Base-by-base conservation (phyloP, 495 filamentous ascomycete genomes). In the Aspergillus saccharolyticus region DNA sequence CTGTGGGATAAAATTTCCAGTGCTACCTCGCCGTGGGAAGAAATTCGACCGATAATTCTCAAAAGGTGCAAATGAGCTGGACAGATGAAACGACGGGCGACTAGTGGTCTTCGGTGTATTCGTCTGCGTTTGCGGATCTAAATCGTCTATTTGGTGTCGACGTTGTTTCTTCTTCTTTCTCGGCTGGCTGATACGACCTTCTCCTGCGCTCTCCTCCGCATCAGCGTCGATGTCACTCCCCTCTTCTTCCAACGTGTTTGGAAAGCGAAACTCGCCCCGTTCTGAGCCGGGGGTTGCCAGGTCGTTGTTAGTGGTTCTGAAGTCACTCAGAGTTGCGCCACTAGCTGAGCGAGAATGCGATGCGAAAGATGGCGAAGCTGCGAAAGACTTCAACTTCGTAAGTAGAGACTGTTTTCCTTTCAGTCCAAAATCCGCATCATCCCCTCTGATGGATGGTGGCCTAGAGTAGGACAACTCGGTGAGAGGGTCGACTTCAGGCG, bases 171-270 rank as follows among this genome's bases (percentile, higher is more conserved):
- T 83, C 66, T 77, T 76, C 77, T 71, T 78, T 64, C 62, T 75
- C 53, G 57, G 65, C 52, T 66, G 70, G 9, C 58, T 66, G 53
- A 61, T 71, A 4, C 65, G 63, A 44, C 76, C 67, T 33, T 80
- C 82, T 10, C 71, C 76, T 8, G 70, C 72, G 42, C 73, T 91
- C 63, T 89, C 85, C 64, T 90, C 88, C 10, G 85, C 88, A 70
- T 91, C 88, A 4, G 88, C 88, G 72, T 91, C 88, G 57, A 84
- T 86, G 63, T 86, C 85, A 54, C 84, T 87, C 1, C 78, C 81
- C 60, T 87, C 83, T 60, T 88, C 85, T 44, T 81, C 72, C 33
- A 82, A 66, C 3, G 80, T 78, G 43, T 82, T 76, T 20, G 82
- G 76, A 60, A 74, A 78, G 39, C 75, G 80, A 52, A 71, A 77